These are phyloP conservation scores for Crithidia expoeki DNA, from an alignment of 208 protist species.

Conservation along the genomic window DNA sequence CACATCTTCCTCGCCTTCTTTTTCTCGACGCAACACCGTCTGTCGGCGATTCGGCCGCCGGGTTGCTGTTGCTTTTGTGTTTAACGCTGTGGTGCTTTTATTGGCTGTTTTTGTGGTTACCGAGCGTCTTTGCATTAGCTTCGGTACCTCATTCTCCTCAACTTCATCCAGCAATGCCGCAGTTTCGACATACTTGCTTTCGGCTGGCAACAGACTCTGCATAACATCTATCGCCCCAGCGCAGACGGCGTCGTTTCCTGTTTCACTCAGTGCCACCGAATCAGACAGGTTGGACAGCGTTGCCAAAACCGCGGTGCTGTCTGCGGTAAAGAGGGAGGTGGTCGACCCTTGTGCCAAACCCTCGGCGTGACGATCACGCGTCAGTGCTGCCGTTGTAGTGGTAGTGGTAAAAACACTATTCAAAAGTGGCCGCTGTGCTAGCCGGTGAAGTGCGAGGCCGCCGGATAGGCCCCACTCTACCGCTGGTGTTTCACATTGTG, in stretches of 20 bases:
- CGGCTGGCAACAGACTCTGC: neutral
- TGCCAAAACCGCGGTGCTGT: slow-evolving; percentile 33
- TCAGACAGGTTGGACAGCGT: slow-evolving; percentile 28
- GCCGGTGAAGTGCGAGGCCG: slow-evolving; percentile 4
- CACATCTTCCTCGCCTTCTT: neutral
- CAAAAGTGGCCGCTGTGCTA: slow-evolving; percentile 2
- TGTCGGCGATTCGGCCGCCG: too few relatives aligned
- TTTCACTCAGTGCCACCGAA: slow-evolving; percentile 25
- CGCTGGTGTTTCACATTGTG: too few relatives aligned
- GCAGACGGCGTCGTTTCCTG: neutral
- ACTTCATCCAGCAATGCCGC: neutral
- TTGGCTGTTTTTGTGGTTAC: neutral
- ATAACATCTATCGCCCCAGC: too few relatives aligned
- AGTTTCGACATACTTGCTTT: neutral
- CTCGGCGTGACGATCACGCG: neutral
- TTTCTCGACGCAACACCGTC: neutral
- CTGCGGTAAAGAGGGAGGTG: slow-evolving; percentile 14
- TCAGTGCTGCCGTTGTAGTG: neutral
- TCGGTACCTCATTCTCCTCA: neutral
- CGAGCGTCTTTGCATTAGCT: neutral
- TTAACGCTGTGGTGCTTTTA: neutral
- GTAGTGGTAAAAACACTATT: neutral
- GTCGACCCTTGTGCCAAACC: slow-evolving; percentile 3
- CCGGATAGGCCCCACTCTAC: too few relatives aligned
- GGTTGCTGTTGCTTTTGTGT: neutral